Base-by-base conservation (phyloP, 1,284 basidiomycete species). In the Apiotrichum sp. region DNA sequence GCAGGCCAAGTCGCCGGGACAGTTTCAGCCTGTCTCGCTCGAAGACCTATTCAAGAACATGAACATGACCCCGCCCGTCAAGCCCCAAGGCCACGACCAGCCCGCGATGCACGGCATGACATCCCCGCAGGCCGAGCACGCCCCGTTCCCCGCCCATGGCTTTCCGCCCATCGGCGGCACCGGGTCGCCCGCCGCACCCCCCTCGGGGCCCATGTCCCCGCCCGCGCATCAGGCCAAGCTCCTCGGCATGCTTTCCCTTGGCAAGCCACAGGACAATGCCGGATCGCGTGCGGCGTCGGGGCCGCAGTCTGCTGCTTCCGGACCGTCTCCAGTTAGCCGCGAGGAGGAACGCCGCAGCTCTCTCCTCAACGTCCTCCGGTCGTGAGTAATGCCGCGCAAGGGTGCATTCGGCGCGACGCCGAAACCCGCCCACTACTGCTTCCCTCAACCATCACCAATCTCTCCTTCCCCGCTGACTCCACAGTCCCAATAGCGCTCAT, bases 41-140 rank as follows among this genome's bases (percentile, higher is more conserved):
- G 55, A 62, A 36, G 68, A 73, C 49, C 56, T 73, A 9, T 73
- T 73, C 64, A 69, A 67, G 58, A 64, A 57, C 36, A 64, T 73
- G 33, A 52, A 16, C 31, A 35, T 36, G 41, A 14, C 35, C 54
- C 31, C 34, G 16, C 38, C 29, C 46, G 35, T 52, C 41, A 2
- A 53, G 44, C n/a, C 9, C 56, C 4, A 31, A 4, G 32, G 16
- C 41, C 6, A 32, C 45, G 5, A 44, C 8, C 42, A 29, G 7
- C 32, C n/a, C 39, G 51, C 55, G 32, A 31, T 33, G 22, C 7
- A 8, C 36, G 7, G 8, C 36, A 38, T 38, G 8, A 13, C 36
- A 8, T 38, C 36, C 7, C 36, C 36, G 8, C 36, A 38, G 36
- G 8, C 7, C 8, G 13, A 7, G 36, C 13, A 38, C 13, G 36